These are phyloP conservation scores for Rhododendron mucronatum DNA, from an alignment of 148 eudicot genomes.

Conservation along the genomic window DNA sequence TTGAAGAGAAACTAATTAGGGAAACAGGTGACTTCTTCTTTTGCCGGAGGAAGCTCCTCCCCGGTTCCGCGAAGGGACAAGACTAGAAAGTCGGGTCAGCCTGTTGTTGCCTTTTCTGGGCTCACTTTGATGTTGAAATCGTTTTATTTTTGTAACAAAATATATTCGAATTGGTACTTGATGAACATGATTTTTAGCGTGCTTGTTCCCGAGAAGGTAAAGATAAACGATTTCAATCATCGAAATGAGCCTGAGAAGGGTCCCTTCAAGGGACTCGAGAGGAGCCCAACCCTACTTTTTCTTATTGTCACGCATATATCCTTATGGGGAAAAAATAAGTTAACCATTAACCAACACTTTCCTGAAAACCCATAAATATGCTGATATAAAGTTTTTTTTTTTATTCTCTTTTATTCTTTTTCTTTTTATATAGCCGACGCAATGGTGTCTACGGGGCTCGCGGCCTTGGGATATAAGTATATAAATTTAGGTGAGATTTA, in stretches of 20 bases:
- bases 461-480: conserved; percentile 38
- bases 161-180: background rate
- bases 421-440: conserved; percentile 36
- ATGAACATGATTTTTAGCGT: background rate
- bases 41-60: background rate
- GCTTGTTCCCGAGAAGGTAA: too few relatives aligned
- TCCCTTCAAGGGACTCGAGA: background rate
- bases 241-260: background rate
- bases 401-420: background rate
- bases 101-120: too few relatives aligned
- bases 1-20: conserved; percentile 40
- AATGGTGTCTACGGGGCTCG: conserved; percentile 46
- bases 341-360: too few relatives aligned
- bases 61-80: too few relatives aligned
- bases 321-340: too few relatives aligned
- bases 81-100: too few relatives aligned
- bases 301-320: too few relatives aligned
- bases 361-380: background rate
- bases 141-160: background rate
- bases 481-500: conserved; percentile 34
- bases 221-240: background rate
- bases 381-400: too few relatives aligned
- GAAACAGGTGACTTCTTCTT: conserved; percentile 31
- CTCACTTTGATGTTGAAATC: background rate
- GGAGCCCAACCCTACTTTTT: background rate